Evolutionary conservation across 371 early-diverging fungal species (phyloP).

Genomic region (Mycotypha africana): DNA sequence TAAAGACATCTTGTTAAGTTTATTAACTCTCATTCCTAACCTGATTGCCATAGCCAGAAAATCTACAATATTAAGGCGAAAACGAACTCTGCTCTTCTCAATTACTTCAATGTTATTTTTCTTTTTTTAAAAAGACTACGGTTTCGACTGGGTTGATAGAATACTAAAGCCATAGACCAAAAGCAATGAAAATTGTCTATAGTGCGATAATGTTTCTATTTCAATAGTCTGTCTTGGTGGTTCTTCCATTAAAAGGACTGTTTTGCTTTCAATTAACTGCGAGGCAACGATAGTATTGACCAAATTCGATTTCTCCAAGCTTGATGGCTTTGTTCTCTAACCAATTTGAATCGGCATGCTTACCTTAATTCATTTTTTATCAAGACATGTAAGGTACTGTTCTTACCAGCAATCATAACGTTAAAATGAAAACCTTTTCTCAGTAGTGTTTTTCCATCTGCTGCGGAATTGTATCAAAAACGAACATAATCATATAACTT

Average conservation of each 20-base stretch:
- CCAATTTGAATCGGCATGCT: too few relatives aligned
- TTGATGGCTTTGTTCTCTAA: too few relatives aligned
- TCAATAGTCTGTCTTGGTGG: constrained; percentile 80
- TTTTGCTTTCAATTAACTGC: constrained; percentile 83
- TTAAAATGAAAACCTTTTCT: constrained; percentile 95
- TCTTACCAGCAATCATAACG: constrained; percentile 87
- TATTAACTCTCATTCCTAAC: constrained; percentile 89
- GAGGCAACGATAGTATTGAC: constrained; percentile 93
- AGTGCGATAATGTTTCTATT: constrained; percentile 78
- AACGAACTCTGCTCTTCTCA: constrained; percentile 81
- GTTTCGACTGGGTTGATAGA: neutral
- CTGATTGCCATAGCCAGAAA: constrained; percentile 77
- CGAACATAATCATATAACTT: too few relatives aligned
- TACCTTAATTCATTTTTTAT: too few relatives aligned
- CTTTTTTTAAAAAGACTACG: constrained; percentile 6
- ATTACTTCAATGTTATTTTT: constrained; percentile 46
- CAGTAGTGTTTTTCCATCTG: constrained; percentile 90
- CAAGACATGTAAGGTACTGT: too few relatives aligned
- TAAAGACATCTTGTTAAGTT: neutral
- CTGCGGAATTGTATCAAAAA: constrained; percentile 90
- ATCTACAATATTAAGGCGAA: constrained; percentile 81
- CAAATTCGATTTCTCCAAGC: constrained; percentile 98
- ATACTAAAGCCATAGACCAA: constrained; percentile 7
- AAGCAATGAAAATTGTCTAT: constrained; percentile 42
- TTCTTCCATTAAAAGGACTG: constrained; percentile 68